Evolutionary conservation across 2,329 filamentous ascomycete species (phyloP).

Genomic region (Aspergillus aculeatinus): DNA sequence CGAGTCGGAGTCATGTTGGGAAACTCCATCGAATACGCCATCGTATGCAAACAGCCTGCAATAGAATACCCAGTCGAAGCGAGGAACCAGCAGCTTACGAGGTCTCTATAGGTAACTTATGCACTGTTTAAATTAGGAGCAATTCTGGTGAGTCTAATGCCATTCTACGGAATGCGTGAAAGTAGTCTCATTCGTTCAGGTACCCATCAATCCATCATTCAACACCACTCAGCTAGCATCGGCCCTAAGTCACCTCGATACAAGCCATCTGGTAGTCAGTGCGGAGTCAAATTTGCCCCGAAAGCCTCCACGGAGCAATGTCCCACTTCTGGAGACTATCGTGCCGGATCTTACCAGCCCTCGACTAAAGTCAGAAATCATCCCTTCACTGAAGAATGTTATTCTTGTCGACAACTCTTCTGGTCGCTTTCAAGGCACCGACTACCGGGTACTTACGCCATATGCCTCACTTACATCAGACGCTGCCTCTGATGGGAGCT

Average conservation of each 20-base stretch:
- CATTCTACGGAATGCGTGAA: neutral
- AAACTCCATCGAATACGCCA: conserved; percentile 80
- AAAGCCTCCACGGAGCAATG: conserved; percentile 61
- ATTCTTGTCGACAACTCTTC: conserved; percentile 76
- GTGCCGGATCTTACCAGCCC: conserved; percentile 48
- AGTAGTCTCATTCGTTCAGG: conserved; percentile 38
- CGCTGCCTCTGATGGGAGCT: conserved; percentile 40
- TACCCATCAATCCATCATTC: conserved; percentile 91
- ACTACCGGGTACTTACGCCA: conserved; percentile 45
- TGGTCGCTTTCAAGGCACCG: conserved; percentile 51
- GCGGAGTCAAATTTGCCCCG: conserved; percentile 79
- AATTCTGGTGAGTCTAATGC: conserved; percentile 61
- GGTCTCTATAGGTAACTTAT: conserved; percentile 60
- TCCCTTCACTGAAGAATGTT: conserved; percentile 70
- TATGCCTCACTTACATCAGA: conserved; percentile 49
- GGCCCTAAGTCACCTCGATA: conserved; percentile 73
- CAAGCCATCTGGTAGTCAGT: conserved; percentile 76
- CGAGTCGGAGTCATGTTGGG: conserved; percentile 83
- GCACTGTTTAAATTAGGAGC: conserved; percentile 93
- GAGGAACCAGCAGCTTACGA: conserved; percentile 14
- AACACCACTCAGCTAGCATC: conserved; percentile 74
- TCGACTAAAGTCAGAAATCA: conserved; percentile 53
- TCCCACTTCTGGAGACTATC: conserved; percentile 56
- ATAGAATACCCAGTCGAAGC: neutral
- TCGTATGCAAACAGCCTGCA: conserved; percentile 48